Percentiles rank a stretch among this genome's conserved stretches.
phyloP scores from a whole-genome alignment of 1,284 basidiomycete species.

The Calocybe gambosa region DNA sequence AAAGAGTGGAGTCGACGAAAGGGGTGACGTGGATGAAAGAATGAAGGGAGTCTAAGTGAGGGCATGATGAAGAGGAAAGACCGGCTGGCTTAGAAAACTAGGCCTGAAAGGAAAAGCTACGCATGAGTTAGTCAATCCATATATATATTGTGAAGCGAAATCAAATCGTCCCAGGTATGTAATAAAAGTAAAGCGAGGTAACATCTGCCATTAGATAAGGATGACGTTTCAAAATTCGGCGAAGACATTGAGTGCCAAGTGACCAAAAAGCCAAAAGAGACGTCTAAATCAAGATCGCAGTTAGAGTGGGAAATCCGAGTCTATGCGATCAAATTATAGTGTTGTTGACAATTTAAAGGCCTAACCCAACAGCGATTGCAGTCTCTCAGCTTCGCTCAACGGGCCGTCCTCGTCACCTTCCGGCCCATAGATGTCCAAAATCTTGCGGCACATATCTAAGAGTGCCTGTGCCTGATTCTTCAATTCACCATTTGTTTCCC shows the following conservation, averaged over 20 bases:
- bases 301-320: neutral
- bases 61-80: slow-evolving; percentile 17
- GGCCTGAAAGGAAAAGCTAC: slow-evolving; percentile 3
- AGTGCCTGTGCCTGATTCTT: slow-evolving; percentile 27
- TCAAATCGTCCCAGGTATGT: too few species aligned
- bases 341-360: too few species aligned
- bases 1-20: slow-evolving; percentile 34
- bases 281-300: neutral
- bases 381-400: slow-evolving; percentile 41
- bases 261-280: neutral
- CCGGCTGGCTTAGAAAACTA: neutral
- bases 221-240: too few species aligned
- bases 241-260: too few species aligned
- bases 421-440: slow-evolving; percentile 42
- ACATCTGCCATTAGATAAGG: too few species aligned
- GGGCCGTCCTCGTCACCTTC: slow-evolving; percentile 63
- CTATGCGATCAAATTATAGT: neutral
- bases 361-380: slow-evolving; percentile 28
- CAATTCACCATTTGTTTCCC: slow-evolving; percentile 16
- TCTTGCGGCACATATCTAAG: slow-evolving; percentile 34
- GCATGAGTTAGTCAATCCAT: neutral
- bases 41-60: slow-evolving; percentile 22
- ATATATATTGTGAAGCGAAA: slow-evolving; percentile 9
- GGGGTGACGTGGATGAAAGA: slow-evolving; percentile 27
- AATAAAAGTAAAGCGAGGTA: too few species aligned